These are phyloP conservation scores for Bipolaris oryzae DNA, from an alignment of 2,329 filamentous ascomycete species.

Conservation along the genomic window DNA sequence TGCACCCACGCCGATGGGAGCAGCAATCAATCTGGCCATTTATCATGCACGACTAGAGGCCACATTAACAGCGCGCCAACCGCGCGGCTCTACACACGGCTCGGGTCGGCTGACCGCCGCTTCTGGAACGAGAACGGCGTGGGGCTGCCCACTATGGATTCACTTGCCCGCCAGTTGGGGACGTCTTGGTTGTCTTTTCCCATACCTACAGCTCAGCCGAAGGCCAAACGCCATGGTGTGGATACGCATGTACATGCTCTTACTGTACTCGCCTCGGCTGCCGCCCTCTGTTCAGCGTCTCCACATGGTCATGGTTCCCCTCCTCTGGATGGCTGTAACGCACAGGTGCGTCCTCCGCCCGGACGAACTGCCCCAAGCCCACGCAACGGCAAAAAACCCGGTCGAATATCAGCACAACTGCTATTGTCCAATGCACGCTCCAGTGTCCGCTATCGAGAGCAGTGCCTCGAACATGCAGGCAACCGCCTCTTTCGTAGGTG, in stretches of 20 bases:
- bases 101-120: conserved; percentile 15
- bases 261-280: too few species aligned
- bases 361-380: neutral
- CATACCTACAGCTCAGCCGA: neutral
- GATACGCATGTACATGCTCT: too few species aligned
- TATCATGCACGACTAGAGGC: neutral
- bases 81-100: conserved; percentile 21
- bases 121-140: conserved; percentile 5
- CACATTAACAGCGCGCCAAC: conserved; percentile 11
- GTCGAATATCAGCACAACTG: neutral
- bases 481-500: neutral
- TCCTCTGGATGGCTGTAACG: neutral
- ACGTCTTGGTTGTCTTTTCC: too few species aligned
- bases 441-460: neutral
- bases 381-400: neutral
- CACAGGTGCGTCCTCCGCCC: neutral
- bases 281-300: too few species aligned
- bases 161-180: neutral
- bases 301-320: neutral
- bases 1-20: conserved; percentile 1
- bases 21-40: conserved; percentile 2
- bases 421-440: neutral
- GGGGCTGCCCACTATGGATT: neutral
- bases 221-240: too few species aligned
- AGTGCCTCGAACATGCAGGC: neutral